Base-by-base conservation (phyloP, 2,329 filamentous ascomycete genomes). In the Grosmannia serpens region DNA sequence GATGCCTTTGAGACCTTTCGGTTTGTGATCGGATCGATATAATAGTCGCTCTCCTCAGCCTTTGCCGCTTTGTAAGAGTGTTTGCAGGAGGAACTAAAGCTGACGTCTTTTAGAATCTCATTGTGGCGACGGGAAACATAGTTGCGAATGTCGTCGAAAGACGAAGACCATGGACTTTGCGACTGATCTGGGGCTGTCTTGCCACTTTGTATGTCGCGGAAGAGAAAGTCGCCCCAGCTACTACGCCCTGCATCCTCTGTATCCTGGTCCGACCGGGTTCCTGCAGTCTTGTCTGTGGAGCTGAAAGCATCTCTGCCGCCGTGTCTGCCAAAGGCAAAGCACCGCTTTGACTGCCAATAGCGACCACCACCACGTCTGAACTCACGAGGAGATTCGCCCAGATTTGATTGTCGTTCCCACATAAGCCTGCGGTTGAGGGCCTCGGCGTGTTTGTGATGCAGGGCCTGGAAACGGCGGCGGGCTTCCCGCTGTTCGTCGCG, bases 21-120 rank as follows among this genome's bases (percentile, higher is more conserved):
- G 61, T 84, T 84, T 20, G 80, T 82, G 60, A 84, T 82, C 3
- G 81, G 81, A 59, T 84, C 81, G 50, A 84, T 82, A 24, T 73
- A 67, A 53, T 74, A 77, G 10, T 73, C 41, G 20, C 9, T 72
- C 1, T 64, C 52, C 3, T 67, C 63, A 2, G 66, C 41, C 24
- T 58, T 26, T 26, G 27, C 5, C 1, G 57, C 11, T 5, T 49
- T 56, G 11, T 27, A 1, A 1, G 55, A 29, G 22, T 29, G n/a
- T 68, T 59, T 20, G 65, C 62, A 33, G 64, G 65, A 1, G 64
- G 5, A 4, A 57, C 24, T 52, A 53, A 60, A 53, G 8, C 44
- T 56, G 5, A 44, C 44, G 11, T 61, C 61, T 15, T 58, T 56
- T 2, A 63, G n/a, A 2, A 63, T 22, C 1, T 54, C 64, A 60